These are phyloP conservation scores for Leccinellum rugosiceps DNA, from an alignment of 768 basidiomycete species.

Conservation along the genomic window DNA sequence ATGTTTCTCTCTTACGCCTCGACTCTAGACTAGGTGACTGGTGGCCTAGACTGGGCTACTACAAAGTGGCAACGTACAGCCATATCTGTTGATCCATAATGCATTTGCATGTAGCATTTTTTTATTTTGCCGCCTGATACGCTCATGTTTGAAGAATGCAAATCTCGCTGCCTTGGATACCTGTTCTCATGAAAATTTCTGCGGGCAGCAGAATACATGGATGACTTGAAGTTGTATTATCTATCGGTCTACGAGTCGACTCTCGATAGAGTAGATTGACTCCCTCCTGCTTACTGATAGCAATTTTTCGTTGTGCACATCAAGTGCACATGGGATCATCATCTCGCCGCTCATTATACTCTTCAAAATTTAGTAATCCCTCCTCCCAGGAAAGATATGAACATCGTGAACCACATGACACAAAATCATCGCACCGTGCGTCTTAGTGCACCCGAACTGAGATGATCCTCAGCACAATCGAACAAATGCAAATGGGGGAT, in stretches of 20 bases:
- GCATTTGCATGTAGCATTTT: neutral
- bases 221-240: neutral
- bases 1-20: conserved; percentile 4
- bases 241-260: too few relatives aligned
- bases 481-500: too few relatives aligned
- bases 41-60: neutral
- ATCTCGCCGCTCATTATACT: too few relatives aligned
- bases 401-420: too few relatives aligned
- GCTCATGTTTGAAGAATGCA: neutral
- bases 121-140: neutral
- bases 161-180: neutral
- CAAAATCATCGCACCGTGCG: too few relatives aligned
- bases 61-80: neutral
- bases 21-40: conserved; percentile 3
- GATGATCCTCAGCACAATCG: neutral
- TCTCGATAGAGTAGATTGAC: too few relatives aligned
- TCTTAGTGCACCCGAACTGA: neutral
- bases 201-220: neutral
- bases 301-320: too few relatives aligned
- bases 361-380: too few relatives aligned
- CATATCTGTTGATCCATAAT: neutral
- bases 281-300: too few relatives aligned
- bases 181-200: neutral
- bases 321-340: too few relatives aligned
- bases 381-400: too few relatives aligned